Conservation (phyloP, 352 stramenopile genomes). For the Phytophthora ohioensis region DNA sequence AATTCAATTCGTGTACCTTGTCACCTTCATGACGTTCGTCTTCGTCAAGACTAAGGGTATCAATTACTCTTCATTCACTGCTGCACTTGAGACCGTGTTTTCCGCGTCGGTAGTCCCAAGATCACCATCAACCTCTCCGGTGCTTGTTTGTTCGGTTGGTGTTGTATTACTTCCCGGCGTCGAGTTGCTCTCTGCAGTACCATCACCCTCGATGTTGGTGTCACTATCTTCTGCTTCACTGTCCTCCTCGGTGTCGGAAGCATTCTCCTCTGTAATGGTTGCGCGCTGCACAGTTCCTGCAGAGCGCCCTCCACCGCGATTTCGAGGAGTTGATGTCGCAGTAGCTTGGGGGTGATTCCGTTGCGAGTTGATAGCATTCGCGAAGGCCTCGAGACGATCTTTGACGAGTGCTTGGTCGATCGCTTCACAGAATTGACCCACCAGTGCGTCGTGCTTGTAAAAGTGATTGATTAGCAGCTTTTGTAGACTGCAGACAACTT, state of each 20-base stretch:
- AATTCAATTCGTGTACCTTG: no score
- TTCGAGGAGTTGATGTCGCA: slow-evolving; percentile 6
- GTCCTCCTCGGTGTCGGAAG: slow-evolving; percentile 24
- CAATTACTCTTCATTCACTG: neutral
- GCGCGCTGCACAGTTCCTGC: slow-evolving; percentile 13
- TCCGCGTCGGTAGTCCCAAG: neutral
- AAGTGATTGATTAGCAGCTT: slow-evolving; percentile 75
- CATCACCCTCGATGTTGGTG: neutral
- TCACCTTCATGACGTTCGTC: no score
- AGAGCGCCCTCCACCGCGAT: slow-evolving; percentile 24
- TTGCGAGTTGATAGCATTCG: slow-evolving; percentile 59
- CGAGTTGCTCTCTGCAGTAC: neutral
- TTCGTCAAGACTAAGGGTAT: neutral
- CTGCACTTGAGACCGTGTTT: neutral
- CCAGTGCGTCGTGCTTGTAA: slow-evolving; percentile 65
- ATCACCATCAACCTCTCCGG: neutral
- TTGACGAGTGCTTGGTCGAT: slow-evolving; percentile 69
- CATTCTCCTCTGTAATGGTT: slow-evolving; percentile 28
- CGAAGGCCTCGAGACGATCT: slow-evolving; percentile 69
- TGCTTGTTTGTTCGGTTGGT: slow-evolving; percentile 1
- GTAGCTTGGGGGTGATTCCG: slow-evolving; percentile 16
- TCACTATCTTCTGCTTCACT: slow-evolving; percentile 20
- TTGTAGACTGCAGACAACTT: slow-evolving; percentile 65
- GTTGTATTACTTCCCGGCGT: slow-evolving; percentile 1
- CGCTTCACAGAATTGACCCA: slow-evolving; percentile 64